Evolutionary conservation across 192 early-diverging fungal species (phyloP), one percentile per base, ranked within the genome.

Genomic region (Linnemannia zychae): DNA sequence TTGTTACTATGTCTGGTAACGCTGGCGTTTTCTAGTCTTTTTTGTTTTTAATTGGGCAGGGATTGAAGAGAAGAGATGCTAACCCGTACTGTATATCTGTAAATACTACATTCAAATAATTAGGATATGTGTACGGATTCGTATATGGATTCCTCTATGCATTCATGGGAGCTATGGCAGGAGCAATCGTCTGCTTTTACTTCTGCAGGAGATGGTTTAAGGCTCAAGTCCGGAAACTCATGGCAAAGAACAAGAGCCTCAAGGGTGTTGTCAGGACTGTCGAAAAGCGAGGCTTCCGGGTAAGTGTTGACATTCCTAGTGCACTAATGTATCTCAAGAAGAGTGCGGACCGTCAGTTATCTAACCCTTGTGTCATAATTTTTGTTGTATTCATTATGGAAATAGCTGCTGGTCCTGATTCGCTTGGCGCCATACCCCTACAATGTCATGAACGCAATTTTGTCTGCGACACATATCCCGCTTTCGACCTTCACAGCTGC

Each of bases 401-500:
- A n/a, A 6, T 78, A 95, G 93, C 81, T 95, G 11, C 80, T 93
- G 50, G 84, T 93, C 0, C 71, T 95, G 38, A 94, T 95, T 76
- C 88, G 94, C 0, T 65, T 95, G 38, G 93, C 94, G 12, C 94
- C 94, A 12, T 95, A 95, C 81, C 94, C 94, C 20, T 95, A 89
- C 82, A 92, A 90, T 66, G 77, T 95, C 13, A 84, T 94, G 74
- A 93, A 93, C 67, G 88, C 90, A 0, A 66, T 92, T 24, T 88
- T 93, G 65, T 88, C 92, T 4, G 88, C 91, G 0, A 92, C 92
- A 16, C 76, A 90, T 60, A 90, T 93, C 46, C 81, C 93, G 16
- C 67, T 92, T 20, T 22, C 52, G 17, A 78, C 86, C 0, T 93
- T 84, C 60, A 63, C 82, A 9, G 34, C 85, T 4, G 93, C 90